phyloP scores from a whole-genome alignment of 2,329 filamentous ascomycete species.

The Helotiales sp. region DNA sequence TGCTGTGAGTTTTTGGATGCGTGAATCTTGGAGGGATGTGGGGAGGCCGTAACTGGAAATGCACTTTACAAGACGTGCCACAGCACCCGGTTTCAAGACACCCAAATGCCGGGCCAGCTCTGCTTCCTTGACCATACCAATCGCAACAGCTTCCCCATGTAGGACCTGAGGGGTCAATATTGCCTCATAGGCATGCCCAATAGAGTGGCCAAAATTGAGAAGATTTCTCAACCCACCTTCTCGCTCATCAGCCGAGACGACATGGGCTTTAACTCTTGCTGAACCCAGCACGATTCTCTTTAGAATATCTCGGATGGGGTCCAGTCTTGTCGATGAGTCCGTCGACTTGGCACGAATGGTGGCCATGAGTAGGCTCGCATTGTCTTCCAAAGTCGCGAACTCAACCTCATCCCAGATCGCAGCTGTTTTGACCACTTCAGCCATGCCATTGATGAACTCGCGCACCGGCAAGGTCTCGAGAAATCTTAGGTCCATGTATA shows the following conservation, averaged over 20 bases:
- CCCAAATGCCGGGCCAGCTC: slow-evolving; percentile 89
- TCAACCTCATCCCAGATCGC: slow-evolving; percentile 92
- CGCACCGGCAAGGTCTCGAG: slow-evolving; percentile 85
- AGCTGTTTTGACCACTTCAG: slow-evolving; percentile 95
- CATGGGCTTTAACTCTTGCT: slow-evolving; percentile 88
- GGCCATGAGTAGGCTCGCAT: slow-evolving; percentile 73
- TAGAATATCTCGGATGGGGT: slow-evolving; percentile 67
- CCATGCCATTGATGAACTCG: slow-evolving; percentile 99
- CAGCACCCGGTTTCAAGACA: slow-evolving; percentile 79
- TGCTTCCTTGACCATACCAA: slow-evolving; percentile 98
- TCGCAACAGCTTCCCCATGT: slow-evolving; percentile 93
- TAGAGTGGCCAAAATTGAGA: slow-evolving; percentile 96
- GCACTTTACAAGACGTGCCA: slow-evolving; percentile 88
- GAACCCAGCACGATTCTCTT: slow-evolving; percentile 81
- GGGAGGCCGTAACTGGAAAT: slow-evolving; percentile 92
- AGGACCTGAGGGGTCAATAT: slow-evolving; percentile 93
- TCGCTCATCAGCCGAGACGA: slow-evolving; percentile 91
- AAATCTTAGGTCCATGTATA: slow-evolving; percentile 93
- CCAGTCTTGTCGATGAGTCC: slow-evolving; percentile 56
- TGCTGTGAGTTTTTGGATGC: slow-evolving; percentile 77
- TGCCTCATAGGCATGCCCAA: slow-evolving; percentile 94
- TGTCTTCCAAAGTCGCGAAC: slow-evolving; percentile 80
- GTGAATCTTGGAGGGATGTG: slow-evolving; percentile 79
- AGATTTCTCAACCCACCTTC: slow-evolving; percentile 93
- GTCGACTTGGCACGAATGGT: slow-evolving; percentile 64